Conservation (phyloP, 768 basidiomycete species). For the Leucogyrophana mollusca region DNA sequence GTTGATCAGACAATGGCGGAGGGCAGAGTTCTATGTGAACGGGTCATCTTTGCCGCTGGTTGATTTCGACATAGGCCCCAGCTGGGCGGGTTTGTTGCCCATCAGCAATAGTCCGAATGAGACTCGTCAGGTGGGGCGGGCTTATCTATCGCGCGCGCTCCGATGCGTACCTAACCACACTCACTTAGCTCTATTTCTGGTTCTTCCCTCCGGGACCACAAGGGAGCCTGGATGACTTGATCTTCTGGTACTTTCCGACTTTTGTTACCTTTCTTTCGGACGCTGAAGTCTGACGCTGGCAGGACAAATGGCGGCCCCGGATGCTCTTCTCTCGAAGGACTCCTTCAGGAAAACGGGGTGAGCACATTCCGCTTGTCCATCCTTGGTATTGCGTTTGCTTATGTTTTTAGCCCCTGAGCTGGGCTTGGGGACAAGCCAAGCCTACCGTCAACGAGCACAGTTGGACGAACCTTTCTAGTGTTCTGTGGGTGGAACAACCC, state of each 20-base stretch:
- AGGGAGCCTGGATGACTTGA: conserved; percentile 69
- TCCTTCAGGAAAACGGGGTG: conserved; percentile 76
- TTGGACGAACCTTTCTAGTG: conserved; percentile 78
- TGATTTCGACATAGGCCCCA: conserved; percentile 71
- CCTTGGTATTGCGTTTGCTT: conserved; percentile 22
- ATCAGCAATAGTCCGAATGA: conserved; percentile 61
- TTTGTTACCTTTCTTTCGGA: background rate
- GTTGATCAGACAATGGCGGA: background rate
- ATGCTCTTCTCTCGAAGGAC: conserved; percentile 70
- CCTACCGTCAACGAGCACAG: conserved; percentile 65
- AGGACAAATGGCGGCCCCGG: conserved; percentile 85
- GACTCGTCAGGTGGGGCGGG: conserved; percentile 54
- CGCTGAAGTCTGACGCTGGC: background rate
- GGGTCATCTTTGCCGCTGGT: conserved; percentile 65
- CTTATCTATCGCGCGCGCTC: background rate
- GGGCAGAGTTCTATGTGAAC: conserved; percentile 66
- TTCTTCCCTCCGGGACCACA: conserved; percentile 77
- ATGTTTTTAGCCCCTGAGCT: conserved; percentile 56
- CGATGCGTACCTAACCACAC: background rate
- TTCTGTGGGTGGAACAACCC: conserved; percentile 77
- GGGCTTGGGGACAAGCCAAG: conserved; percentile 61
- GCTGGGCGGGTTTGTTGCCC: conserved; percentile 73
- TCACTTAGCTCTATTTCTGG: conserved; percentile 75
- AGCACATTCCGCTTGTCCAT: conserved; percentile 17
- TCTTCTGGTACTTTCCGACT: conserved; percentile 59